These are phyloP conservation scores for Coemansia erecta DNA, from an alignment of 192 early-diverging fungal genomes.

Conservation along the genomic window DNA sequence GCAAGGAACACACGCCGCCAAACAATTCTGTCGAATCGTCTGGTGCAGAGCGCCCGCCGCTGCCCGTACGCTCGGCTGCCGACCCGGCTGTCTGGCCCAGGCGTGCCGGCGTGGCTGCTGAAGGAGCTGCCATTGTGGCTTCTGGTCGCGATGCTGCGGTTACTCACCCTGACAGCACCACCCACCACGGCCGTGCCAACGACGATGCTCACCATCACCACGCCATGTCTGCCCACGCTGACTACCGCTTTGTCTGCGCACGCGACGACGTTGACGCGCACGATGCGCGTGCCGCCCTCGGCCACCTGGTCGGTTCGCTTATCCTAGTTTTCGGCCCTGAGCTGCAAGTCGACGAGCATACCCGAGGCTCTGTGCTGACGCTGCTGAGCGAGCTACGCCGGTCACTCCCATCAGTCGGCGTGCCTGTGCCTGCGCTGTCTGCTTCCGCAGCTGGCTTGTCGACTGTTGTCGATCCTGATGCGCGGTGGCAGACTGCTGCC, in stretches of 20 bases:
- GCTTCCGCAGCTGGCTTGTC: not conserved
- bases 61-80: constrained; percentile 11
- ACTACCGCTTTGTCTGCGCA: constrained; percentile 47
- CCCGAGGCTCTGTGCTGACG: constrained; percentile 77
- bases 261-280: constrained; percentile 56
- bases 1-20: constrained; percentile 27
- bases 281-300: constrained; percentile 65
- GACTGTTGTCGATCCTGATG: constrained; percentile 32
- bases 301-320: constrained; percentile 83
- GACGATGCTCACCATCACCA: constrained; percentile 14
- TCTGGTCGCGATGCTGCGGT: constrained; percentile 59
- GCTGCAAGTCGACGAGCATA: constrained; percentile 65
- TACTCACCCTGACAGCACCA: constrained; percentile 54
- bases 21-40: constrained; percentile 1
- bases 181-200: constrained; percentile 21
- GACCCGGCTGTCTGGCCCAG: not conserved
- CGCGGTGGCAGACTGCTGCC: constrained; percentile 33
- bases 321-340: constrained; percentile 92
- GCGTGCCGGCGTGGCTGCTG: constrained; percentile 23
- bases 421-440: not conserved
- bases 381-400: constrained; percentile 78
- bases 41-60: constrained; percentile 10
- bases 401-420: constrained; percentile 49
- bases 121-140: constrained; percentile 61
- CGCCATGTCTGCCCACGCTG: not conserved